These are phyloP conservation scores for Phycomyces nitens DNA, from an alignment of 192 early-diverging fungal genomes.

Conservation along the genomic window DNA sequence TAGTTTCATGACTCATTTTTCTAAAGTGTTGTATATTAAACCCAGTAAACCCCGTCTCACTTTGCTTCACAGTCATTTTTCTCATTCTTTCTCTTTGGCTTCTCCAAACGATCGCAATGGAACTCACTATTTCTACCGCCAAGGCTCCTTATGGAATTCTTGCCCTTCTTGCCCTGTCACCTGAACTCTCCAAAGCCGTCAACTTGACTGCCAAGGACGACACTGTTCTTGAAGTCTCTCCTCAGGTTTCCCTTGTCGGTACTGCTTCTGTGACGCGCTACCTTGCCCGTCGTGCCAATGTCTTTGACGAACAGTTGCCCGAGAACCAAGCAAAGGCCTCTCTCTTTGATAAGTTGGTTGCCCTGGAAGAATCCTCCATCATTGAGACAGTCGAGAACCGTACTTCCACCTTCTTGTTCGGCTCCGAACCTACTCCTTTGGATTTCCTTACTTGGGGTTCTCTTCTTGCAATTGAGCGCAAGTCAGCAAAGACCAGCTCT, in stretches of 20 bases:
- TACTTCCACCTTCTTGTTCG: slow-evolving; percentile 9
- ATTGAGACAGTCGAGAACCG: neutral
- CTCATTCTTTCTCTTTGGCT: slow-evolving; percentile 3
- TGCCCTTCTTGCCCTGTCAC: slow-evolving; percentile 1
- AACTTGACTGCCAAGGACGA: slow-evolving; percentile 1
- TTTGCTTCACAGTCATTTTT: neutral
- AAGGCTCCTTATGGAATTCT: slow-evolving; percentile 14
- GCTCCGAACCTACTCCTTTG: slow-evolving; percentile 1
- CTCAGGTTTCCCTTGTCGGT: neutral
- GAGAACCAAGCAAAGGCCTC: slow-evolving; percentile 16
- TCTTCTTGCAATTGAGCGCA: neutral
- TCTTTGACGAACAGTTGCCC: slow-evolving; percentile 16
- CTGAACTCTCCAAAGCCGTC: slow-evolving; percentile 2
- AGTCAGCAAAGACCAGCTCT: neutral
- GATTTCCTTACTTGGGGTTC: slow-evolving; percentile 22
- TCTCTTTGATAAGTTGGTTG: slow-evolving; percentile 11
- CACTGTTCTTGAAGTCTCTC: slow-evolving; percentile 3
- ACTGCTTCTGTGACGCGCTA: slow-evolving; percentile 16
- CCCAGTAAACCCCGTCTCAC: neutral
- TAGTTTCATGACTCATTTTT: slow-evolving; percentile 20
- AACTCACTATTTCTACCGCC: slow-evolving; percentile 5
- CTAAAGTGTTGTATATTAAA: slow-evolving; percentile 3
- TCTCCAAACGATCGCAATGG: slow-evolving; percentile 5
- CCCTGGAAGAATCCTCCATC: neutral
- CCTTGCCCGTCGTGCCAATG: slow-evolving; percentile 6